These are phyloP conservation scores for Aspergillus ochraceus DNA, from an alignment of 2,329 filamentous ascomycete genomes.

Conservation along the genomic window DNA sequence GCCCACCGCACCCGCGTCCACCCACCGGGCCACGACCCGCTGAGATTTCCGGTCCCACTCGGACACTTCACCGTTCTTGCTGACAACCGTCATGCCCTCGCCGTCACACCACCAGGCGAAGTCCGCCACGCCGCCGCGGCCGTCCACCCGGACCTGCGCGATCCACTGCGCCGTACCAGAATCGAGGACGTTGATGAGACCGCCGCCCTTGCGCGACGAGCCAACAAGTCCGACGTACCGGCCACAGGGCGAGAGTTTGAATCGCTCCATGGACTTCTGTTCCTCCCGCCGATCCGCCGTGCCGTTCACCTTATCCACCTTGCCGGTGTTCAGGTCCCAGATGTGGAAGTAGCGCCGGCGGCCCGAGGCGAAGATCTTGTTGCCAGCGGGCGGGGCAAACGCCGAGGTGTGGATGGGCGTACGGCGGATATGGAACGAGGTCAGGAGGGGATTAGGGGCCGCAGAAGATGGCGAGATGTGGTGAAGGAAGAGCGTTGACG, in stretches of 20 bases:
- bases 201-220: slow-evolving; percentile 79
- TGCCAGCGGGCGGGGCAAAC: slow-evolving; percentile 71
- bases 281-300: slow-evolving; percentile 71
- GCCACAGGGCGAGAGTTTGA: slow-evolving; percentile 84
- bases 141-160: slow-evolving; percentile 77
- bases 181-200: slow-evolving; percentile 81
- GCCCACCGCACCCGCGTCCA: slow-evolving; percentile 84
- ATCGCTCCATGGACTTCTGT: slow-evolving; percentile 86
- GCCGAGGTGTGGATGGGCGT: slow-evolving; percentile 82
- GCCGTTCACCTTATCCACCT: slow-evolving; percentile 76
- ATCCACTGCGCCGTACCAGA: slow-evolving; percentile 83
- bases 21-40: slow-evolving; percentile 78
- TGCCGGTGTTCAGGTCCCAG: slow-evolving; percentile 83
- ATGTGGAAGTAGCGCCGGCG: slow-evolving; percentile 89
- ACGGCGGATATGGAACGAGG: slow-evolving; percentile 80
- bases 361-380: slow-evolving; percentile 83
- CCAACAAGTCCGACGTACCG: slow-evolving; percentile 81
- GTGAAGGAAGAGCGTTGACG: slow-evolving; percentile 83
- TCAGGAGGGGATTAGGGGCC: slow-evolving; percentile 83
- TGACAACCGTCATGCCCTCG: slow-evolving; percentile 76
- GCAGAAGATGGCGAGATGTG: slow-evolving; percentile 78
- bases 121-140: slow-evolving; percentile 79
- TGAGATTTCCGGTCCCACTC: slow-evolving; percentile 75
- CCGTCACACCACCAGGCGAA: slow-evolving; percentile 91
- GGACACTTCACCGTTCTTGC: slow-evolving; percentile 83